phyloP scores from a whole-genome alignment of 768 basidiomycete genomes.

The Phylloporus rhodoxanthus region DNA sequence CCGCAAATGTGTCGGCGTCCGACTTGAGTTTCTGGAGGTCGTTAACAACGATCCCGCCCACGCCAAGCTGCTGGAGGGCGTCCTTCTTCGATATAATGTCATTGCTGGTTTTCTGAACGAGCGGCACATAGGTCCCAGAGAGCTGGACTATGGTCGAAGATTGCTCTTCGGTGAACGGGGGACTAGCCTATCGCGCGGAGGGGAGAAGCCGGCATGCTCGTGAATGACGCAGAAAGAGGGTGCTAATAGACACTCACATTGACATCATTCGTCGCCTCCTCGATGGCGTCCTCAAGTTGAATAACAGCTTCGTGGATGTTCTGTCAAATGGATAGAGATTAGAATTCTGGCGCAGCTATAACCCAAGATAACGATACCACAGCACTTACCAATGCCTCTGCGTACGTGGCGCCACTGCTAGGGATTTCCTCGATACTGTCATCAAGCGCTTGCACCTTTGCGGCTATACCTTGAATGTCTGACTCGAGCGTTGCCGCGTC shows the following conservation, averaged over 20 bases:
- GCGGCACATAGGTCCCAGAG: fast-evolving
- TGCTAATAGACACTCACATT: background rate
- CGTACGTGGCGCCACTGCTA: background rate
- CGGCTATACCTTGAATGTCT: background rate
- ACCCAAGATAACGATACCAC: background rate
- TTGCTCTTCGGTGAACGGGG: background rate
- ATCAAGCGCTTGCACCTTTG: background rate
- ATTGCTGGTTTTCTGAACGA: background rate
- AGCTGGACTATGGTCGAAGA: fast-evolving
- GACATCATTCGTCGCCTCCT: background rate
- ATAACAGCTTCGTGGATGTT: fast-evolving
- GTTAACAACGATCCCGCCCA: fast-evolving
- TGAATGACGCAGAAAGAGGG: background rate
- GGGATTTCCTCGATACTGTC: background rate
- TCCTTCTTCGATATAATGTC: background rate
- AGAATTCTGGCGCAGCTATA: background rate
- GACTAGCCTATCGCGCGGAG: background rate
- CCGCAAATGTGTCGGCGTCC: background rate
- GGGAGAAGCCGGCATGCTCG: background rate
- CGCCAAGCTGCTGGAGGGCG: fast-evolving
- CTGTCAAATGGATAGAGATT: background rate
- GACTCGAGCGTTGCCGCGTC: background rate
- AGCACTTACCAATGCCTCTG: background rate
- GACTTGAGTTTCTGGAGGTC: background rate
- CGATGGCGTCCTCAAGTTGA: fast-evolving